Evolutionary conservation across 2,329 filamentous ascomycete genomes (phyloP).

Genomic region (Arachnopeziza araneosa): DNA sequence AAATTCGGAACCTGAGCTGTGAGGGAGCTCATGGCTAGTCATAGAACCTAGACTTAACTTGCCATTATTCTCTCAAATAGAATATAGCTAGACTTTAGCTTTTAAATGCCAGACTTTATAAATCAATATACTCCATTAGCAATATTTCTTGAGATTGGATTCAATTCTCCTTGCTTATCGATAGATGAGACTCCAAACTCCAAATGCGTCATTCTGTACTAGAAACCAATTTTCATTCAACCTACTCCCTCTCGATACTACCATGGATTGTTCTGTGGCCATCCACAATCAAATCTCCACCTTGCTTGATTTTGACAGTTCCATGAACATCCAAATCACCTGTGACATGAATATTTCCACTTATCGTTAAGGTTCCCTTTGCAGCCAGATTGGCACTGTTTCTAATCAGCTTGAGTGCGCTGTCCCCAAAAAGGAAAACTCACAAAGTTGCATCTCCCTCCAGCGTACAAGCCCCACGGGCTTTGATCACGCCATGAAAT

Average conservation of each 20-base stretch:
- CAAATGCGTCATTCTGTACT: not conserved
- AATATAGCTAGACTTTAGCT: not conserved
- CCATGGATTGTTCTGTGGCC: conserved; percentile 24
- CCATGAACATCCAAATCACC: conserved; percentile 22
- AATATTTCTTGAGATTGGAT: not conserved
- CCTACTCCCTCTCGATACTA: conserved; percentile 8
- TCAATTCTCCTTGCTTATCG: not conserved
- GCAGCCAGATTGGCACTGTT: conserved; percentile 12
- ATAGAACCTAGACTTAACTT: not conserved
- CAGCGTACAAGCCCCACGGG: conserved; percentile 1
- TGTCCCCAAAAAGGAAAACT: not conserved
- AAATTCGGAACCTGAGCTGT: conserved; percentile 2
- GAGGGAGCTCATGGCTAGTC: not conserved
- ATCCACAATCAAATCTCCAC: conserved; percentile 16
- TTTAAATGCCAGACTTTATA: not conserved
- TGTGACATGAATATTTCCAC: conserved; percentile 16
- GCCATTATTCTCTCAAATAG: not conserved
- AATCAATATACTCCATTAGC: not conserved
- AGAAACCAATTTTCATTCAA: not conserved
- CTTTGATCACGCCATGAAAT: conserved; percentile 13
- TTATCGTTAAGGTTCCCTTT: conserved; percentile 11
- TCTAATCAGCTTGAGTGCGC: not conserved
- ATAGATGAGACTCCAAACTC: not conserved
- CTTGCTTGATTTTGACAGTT: conserved; percentile 12
- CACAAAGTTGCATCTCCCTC: conserved; percentile 15